Evolutionary conservation across 2,329 filamentous ascomycete genomes (phyloP), one percentile per base, ranked within the genome.

Genomic region (Beauveria varroae): DNA sequence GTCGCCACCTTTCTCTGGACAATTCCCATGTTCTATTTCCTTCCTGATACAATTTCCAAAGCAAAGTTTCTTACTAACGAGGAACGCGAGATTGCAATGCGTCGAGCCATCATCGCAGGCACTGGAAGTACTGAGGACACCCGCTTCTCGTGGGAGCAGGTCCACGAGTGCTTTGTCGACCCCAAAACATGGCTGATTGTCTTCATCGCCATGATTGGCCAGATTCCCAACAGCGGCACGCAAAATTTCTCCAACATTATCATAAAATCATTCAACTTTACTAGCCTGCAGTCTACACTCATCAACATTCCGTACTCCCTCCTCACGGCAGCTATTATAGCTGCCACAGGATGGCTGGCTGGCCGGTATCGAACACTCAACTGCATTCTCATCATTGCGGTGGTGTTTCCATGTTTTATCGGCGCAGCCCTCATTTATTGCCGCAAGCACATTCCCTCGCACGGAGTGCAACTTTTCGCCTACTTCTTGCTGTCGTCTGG

Each of bases 201-300:
- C 62, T 73, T 72, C 2, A 77, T 87, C 24, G 76, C 79, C 24
- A 63, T 86, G 5, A 69, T 81, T 3, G 80, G 77, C 2, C 80
- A 84, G 69, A 85, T 87, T 26, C 83, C 85, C 46, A 87, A 86
- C 63, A 84, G 84, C 37, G 84, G 85, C 26, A 84, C 82, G 0
- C 80, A 83, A 65, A 82, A 79, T 65, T 86, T 86, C 54, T 79
- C 80, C 46, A 85, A 84, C 66, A 76, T 85, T 41, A 79, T 85
- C 58, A 76, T 85, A 67, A 75, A 73, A 51, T 82, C 80, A 5
- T 84, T 85, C 56, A 79, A 80, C 9, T 85, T 84, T 68, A 79
- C 79, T 0, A 76, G 77, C 43, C 71, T 85, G 37, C 75, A 85
- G 67, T 79, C 80, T 1, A 78, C 81, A 20, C 77, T 85, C 37